These are phyloP conservation scores for Aureobasidium sp. DNA, from an alignment of 2,329 filamentous ascomycete genomes.

Conservation along the genomic window DNA sequence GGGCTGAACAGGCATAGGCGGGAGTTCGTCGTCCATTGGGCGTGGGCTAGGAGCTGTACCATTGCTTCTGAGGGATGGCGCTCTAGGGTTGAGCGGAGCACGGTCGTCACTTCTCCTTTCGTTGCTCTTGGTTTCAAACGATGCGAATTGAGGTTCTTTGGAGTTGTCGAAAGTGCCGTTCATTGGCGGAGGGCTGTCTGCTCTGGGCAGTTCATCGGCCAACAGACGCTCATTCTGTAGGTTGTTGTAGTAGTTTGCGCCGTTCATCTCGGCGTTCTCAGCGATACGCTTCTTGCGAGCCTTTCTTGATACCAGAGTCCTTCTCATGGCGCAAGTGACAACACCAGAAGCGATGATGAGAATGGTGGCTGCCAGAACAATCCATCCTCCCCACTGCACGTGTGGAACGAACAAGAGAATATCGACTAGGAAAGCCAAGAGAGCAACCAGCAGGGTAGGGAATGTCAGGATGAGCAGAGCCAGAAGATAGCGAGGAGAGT, in stretches of 20 bases:
- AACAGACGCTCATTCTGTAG: conserved; percentile 34
- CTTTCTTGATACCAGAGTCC: conserved; percentile 83
- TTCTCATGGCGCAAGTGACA: conserved; percentile 88
- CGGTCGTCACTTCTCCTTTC: conserved; percentile 57
- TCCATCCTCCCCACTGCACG: conserved; percentile 86
- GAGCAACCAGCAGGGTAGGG: conserved; percentile 71
- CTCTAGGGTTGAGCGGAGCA: conserved; percentile 59
- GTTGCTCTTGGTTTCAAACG: conserved; percentile 55
- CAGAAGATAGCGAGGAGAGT: conserved; percentile 83
- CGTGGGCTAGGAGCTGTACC: conserved; percentile 24
- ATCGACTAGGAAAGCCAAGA: conserved; percentile 87
- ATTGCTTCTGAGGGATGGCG: conserved; percentile 46
- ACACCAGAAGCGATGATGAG: conserved; percentile 73
- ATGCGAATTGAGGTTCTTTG: conserved; percentile 47
- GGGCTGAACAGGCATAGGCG: conserved; percentile 27
- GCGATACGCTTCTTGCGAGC: conserved; percentile 86
- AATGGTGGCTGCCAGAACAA: conserved; percentile 83
- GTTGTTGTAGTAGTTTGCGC: conserved; percentile 71
- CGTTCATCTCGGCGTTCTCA: conserved; percentile 95
- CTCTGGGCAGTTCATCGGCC: conserved; percentile 32
- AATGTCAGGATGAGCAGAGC: conserved; percentile 78
- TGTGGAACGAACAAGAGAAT: conserved; percentile 92
- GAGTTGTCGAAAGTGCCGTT: conserved; percentile 48
- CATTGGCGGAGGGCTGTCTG: conserved; percentile 47
- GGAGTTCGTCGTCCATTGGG: conserved; percentile 33